These are phyloP conservation scores for Aegilops longissima DNA, from an alignment of 176 grass and related monocot genomes.

Conservation along the genomic window DNA sequence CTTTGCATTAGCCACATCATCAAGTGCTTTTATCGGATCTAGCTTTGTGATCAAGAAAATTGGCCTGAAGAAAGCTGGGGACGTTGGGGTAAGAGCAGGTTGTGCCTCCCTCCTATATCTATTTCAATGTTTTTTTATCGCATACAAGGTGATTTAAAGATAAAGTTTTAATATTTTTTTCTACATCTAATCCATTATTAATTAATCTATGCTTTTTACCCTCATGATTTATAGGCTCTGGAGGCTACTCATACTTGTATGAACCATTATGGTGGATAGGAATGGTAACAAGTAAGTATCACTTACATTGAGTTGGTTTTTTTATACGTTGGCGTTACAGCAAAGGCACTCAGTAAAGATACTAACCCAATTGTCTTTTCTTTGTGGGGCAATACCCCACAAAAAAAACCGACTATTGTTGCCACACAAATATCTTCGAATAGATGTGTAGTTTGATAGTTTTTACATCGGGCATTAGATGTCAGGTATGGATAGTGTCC, in stretches of 20 bases:
- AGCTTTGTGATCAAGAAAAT: constrained; percentile 95
- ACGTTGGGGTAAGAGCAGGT: constrained; percentile 77
- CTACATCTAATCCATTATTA: neutral
- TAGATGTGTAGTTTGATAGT: neutral
- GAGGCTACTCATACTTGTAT: constrained; percentile 79
- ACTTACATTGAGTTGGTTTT: constrained; percentile 1
- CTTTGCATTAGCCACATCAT: constrained; percentile 69
- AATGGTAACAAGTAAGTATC: constrained; percentile 86
- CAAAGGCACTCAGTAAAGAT: neutral
- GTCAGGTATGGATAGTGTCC: neutral
- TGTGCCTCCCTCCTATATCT: constrained; percentile 29
- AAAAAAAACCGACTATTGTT: neutral
- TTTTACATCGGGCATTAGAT: neutral
- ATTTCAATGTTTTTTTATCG: neutral
- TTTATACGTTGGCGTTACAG: neutral
- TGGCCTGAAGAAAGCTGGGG: constrained; percentile 74
- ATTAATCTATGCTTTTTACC: neutral
- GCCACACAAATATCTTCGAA: neutral
- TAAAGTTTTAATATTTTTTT: neutral
- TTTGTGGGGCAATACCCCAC: neutral
- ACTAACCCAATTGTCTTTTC: neutral
- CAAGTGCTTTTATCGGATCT: constrained; percentile 85
- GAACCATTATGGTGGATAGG: constrained; percentile 89
- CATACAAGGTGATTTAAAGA: neutral
- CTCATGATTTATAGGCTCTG: constrained; percentile 48